phyloP scores from a whole-genome alignment of 2,329 filamentous ascomycete species.

The Fusarium tuaranense region DNA sequence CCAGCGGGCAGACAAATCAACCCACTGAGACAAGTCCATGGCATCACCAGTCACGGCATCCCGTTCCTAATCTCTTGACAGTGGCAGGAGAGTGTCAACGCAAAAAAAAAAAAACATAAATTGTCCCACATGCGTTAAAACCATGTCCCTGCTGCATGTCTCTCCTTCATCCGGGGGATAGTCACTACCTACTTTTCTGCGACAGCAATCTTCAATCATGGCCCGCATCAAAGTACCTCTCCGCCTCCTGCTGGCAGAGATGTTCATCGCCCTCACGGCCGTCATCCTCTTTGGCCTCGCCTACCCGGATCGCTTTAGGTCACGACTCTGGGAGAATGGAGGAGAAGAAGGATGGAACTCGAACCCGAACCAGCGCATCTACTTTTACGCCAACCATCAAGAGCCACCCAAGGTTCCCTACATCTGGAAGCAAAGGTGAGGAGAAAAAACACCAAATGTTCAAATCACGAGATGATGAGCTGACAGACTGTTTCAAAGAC shows the following conservation, averaged over 20 bases:
- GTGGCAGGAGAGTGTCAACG: too few relatives aligned
- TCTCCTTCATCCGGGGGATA: not conserved
- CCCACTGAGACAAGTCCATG: not conserved
- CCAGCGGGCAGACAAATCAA: constrained; percentile 1
- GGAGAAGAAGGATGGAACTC: constrained; percentile 47
- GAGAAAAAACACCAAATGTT: not conserved
- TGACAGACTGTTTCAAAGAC: constrained; percentile 26
- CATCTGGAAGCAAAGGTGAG: constrained; percentile 45
- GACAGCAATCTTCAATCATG: constrained; percentile 12
- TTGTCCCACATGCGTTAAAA: constrained; percentile 19
- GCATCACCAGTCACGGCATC: constrained; percentile 2
- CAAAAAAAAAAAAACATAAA: not conserved
- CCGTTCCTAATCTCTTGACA: not conserved
- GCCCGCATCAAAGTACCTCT: constrained; percentile 18
- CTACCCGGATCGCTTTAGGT: constrained; percentile 40
- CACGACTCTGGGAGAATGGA: constrained; percentile 44
- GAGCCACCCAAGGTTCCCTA: constrained; percentile 44
- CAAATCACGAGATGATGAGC: not conserved
- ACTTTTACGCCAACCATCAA: constrained; percentile 47
- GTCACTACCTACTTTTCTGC: not conserved
- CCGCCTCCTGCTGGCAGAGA: constrained; percentile 32
- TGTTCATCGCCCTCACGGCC: constrained; percentile 20
- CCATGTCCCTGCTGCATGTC: not conserved
- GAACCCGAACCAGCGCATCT: constrained; percentile 45
- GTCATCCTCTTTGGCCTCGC: constrained; percentile 39